phyloP scores from a whole-genome alignment of 805 yeast species.

The Nakazawaea holstii region DNA sequence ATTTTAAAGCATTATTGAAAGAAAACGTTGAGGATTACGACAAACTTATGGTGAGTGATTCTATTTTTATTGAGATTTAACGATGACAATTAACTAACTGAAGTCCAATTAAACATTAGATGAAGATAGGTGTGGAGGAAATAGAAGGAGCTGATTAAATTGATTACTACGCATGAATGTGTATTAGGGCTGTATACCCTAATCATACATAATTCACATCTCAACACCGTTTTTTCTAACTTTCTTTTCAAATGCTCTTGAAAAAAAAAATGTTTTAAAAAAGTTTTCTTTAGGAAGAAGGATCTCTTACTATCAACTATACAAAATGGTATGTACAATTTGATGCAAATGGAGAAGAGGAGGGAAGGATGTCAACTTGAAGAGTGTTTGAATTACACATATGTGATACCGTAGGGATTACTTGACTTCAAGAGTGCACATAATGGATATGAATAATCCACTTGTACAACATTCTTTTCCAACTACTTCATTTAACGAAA shows the following conservation, averaged over 20 bases:
- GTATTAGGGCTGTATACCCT: not conserved
- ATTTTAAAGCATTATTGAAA: slow-evolving; percentile 9
- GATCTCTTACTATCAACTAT: not conserved
- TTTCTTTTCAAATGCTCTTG: not conserved
- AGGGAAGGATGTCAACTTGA: not conserved
- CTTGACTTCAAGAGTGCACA: too few relatives aligned
- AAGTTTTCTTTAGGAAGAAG: not conserved
- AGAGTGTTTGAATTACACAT: too few relatives aligned
- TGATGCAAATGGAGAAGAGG: not conserved
- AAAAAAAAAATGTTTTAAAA: not conserved
- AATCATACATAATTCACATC: not conserved
- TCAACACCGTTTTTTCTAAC: not conserved
- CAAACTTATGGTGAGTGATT: slow-evolving; percentile 10
- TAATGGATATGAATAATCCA: too few relatives aligned
- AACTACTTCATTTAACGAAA: not conserved
- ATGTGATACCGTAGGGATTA: too few relatives aligned
- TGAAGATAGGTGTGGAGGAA: not conserved
- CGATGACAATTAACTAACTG: not conserved
- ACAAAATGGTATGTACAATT: slow-evolving; percentile 4
- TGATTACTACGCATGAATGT: not conserved
- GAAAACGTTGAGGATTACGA: slow-evolving; percentile 14
- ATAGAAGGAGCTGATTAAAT: not conserved
- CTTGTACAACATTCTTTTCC: too few relatives aligned
- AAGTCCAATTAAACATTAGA: not conserved
- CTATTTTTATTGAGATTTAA: not conserved